These are phyloP conservation scores for Scedosporium boydii DNA, from an alignment of 2,329 filamentous ascomycete species.

Conservation along the genomic window DNA sequence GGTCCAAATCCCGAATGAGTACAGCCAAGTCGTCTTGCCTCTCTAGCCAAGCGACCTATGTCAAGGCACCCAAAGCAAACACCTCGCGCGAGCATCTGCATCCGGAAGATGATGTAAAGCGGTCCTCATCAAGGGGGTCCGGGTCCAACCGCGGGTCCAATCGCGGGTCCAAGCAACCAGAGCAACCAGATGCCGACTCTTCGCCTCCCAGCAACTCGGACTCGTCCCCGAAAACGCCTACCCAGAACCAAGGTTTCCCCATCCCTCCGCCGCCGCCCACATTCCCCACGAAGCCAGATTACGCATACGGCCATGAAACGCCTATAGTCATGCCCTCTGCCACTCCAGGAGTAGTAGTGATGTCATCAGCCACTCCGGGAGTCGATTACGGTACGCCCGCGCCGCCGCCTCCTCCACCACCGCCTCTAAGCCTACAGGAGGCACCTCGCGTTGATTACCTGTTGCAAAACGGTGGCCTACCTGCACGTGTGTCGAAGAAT, in stretches of 20 bases:
- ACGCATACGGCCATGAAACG: constrained; percentile 25
- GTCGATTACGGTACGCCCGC: constrained; percentile 25
- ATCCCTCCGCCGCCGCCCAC: constrained; percentile 35
- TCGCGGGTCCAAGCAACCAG: constrained; percentile 17
- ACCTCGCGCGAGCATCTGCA: constrained; percentile 3
- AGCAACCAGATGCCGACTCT: constrained; percentile 32
- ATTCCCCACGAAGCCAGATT: constrained; percentile 26
- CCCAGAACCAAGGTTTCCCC: constrained; percentile 40
- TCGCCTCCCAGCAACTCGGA: constrained; percentile 37
- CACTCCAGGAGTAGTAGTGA: constrained; percentile 19
- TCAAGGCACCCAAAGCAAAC: constrained; percentile 20
- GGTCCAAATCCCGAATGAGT: constrained; percentile 43
- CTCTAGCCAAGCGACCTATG: constrained; percentile 49
- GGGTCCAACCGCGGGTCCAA: constrained; percentile 19
- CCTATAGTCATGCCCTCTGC: constrained; percentile 25
- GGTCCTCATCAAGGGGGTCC: constrained; percentile 9
- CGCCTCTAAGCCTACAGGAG: constrained; percentile 62
- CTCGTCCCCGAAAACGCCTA: constrained; percentile 54
- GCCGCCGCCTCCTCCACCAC: constrained; percentile 53
- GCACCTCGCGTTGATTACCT: constrained; percentile 85
- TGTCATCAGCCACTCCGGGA: constrained; percentile 22
- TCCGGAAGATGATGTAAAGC: constrained; percentile 10
- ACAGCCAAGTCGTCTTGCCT: constrained; percentile 36
- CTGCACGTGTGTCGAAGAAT: constrained; percentile 60
- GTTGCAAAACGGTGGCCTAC: constrained; percentile 76